Percentiles rank a stretch among this genome's conserved stretches.
These are phyloP conservation scores for Phlebiopsis gigantea DNA, from an alignment of 768 basidiomycete species.

Conservation along the genomic window DNA sequence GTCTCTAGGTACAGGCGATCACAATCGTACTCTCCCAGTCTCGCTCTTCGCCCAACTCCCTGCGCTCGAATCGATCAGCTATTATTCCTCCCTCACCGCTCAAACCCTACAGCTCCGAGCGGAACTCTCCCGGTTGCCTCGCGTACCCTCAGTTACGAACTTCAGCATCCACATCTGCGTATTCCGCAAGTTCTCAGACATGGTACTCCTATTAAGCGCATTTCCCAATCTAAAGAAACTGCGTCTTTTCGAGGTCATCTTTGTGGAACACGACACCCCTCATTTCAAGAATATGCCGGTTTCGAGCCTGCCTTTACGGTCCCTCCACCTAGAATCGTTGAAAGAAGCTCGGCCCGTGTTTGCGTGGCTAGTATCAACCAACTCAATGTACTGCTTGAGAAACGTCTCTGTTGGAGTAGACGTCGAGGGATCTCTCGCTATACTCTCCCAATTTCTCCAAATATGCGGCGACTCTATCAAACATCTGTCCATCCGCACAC, in stretches of 20 bases:
- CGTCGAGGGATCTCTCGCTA: background rate
- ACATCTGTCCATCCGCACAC: background rate
- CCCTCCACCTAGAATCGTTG: background rate
- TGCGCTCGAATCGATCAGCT: background rate
- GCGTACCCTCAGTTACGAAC: background rate
- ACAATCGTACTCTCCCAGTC: background rate
- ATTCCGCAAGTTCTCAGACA: background rate
- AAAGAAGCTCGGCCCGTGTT: background rate
- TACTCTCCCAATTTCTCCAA: background rate
- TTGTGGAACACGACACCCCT: background rate
- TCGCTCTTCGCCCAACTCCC: background rate
- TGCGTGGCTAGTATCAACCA: background rate
- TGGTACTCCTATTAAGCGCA: background rate
- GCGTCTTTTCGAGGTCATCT: background rate
- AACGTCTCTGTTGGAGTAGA: background rate
- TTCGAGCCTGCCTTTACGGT: background rate
- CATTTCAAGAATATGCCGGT: background rate
- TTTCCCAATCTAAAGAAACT: background rate
- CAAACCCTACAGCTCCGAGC: background rate
- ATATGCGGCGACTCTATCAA: background rate
- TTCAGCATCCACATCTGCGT: background rate
- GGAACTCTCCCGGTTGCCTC: background rate
- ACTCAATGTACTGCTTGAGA: background rate
- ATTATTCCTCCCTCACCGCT: background rate
- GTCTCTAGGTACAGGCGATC: background rate